phyloP scores from a whole-genome alignment of 306 rosid species.

The Inga laurina region DNA sequence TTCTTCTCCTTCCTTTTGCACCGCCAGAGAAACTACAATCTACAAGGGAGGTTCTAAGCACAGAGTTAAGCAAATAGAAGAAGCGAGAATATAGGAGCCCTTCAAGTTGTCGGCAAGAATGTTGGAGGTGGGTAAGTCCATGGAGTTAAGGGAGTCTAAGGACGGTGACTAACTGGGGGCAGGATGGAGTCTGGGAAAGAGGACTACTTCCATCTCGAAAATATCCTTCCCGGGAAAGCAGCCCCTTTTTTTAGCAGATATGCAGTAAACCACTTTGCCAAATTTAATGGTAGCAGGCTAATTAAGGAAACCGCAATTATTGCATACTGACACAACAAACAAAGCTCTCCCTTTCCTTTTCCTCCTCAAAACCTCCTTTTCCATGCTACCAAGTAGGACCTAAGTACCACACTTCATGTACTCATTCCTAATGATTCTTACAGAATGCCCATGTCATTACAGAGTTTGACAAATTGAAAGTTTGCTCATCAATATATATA shows the following conservation, averaged over 20 bases:
- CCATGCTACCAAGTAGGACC: not conserved
- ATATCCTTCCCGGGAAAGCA: not conserved
- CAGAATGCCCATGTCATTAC: not conserved
- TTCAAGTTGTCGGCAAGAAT: not conserved
- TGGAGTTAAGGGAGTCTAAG: not conserved
- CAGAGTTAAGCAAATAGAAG: not conserved
- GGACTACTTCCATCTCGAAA: not conserved
- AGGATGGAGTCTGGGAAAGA: not conserved
- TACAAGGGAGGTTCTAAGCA: not conserved
- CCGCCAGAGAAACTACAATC: not conserved
- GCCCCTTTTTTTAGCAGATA: not conserved
- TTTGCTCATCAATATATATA: not conserved
- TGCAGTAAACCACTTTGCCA: not conserved
- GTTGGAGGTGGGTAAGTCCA: not conserved
- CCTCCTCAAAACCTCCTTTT: not conserved
- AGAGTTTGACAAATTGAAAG: slow-evolving; percentile 1
- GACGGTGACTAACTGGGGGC: not conserved
- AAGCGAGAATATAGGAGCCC: not conserved
- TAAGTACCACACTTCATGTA: slow-evolving; percentile 5
- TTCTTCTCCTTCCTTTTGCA: not conserved
- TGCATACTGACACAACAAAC: not conserved
- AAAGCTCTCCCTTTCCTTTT: not conserved
- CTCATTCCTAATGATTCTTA: not conserved
- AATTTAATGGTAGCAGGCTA: not conserved
- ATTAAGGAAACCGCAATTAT: not conserved